Evolutionary conservation across 2,329 filamentous ascomycete genomes (phyloP).

Genomic region (Parasarocladium wereldwijsianum): DNA sequence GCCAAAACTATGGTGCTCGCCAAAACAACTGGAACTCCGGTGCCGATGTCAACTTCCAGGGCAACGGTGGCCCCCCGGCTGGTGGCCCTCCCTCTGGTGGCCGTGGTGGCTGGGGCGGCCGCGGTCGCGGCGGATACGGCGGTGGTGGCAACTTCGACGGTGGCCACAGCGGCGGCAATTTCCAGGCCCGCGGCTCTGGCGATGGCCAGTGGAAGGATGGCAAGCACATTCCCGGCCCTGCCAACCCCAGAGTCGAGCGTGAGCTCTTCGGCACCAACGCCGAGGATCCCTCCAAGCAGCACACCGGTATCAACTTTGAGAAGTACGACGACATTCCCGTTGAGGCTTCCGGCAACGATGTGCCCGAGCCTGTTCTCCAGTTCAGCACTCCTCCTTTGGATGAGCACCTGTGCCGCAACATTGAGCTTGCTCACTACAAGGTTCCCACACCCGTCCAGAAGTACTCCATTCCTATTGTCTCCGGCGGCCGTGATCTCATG

Average conservation of each 20-base stretch:
- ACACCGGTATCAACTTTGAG: slow-evolving; percentile 98
- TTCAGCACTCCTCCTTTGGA: slow-evolving; percentile 95
- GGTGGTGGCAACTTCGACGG: slow-evolving; percentile 18
- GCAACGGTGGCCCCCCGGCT: slow-evolving; percentile 7
- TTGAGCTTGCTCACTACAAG: slow-evolving; percentile 86
- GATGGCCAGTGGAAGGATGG: slow-evolving; percentile 95
- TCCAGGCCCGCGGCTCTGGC: slow-evolving; percentile 64
- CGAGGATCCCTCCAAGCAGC: slow-evolving; percentile 89
- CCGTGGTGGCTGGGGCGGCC: slow-evolving; percentile 18
- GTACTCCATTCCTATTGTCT: slow-evolving; percentile 98
- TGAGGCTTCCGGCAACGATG: slow-evolving; percentile 85
- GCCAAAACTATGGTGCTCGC: slow-evolving; percentile 17
- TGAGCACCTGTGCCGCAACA: slow-evolving; percentile 85
- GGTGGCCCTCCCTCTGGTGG: slow-evolving; percentile 16
- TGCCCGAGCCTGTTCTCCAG: slow-evolving; percentile 77
- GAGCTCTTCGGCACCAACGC: slow-evolving; percentile 86
- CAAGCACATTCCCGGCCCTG: slow-evolving; percentile 83
- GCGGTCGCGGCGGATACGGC: slow-evolving; percentile 20
- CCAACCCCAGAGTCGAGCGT: slow-evolving; percentile 81
- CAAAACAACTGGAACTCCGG: slow-evolving; percentile 20
- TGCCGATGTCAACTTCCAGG: slow-evolving; percentile 8
- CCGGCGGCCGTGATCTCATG: slow-evolving; percentile 96
- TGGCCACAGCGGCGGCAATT: slow-evolving; percentile 35
- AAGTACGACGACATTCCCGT: slow-evolving; percentile 99
- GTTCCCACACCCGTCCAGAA: slow-evolving; percentile 96